Base-by-base conservation (phyloP, 352 stramenopile species). In the Hyaloperonospora arabidopsidis region DNA sequence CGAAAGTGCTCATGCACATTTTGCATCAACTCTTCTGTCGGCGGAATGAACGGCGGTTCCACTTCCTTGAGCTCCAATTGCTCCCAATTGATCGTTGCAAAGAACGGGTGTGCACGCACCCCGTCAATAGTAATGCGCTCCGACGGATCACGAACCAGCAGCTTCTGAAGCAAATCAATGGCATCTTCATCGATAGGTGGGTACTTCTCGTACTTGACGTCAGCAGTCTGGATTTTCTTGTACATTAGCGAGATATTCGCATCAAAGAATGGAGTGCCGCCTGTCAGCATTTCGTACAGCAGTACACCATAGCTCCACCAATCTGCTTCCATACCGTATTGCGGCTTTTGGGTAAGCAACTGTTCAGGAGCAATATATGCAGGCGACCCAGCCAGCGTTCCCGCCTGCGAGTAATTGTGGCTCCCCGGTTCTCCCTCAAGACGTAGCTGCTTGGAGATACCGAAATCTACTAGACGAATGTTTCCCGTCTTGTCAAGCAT, bases 251-350 rank as follows among this genome's bases (percentile, higher is more conserved):
- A 89, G 15, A 90, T 83, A 52, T 93, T 89, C 6, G 70, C 55
- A 61, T 93, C 79, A 44, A 92, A 77, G 63, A 96, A 97, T 47
- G 89, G 89, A 52, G 87, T 95, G 43, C 63, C 72, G 14, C 88
- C 89, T 6, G 81, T 92, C 21, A 96, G 64, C 74, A 96, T 89
- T 62, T 96, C 87, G 49, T 93, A 96, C 17, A 96, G 45, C 15
- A 96, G 56, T 15, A 96, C 82, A 41, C 87, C 87, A 45, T 95
- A 90, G 52, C 84, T 94, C 87, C 87, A 96, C 87, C 87, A 96
- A 62, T 96, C 87, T 17, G 86, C 86, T 32, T 79, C 78, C 73
- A 88, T 89, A 34, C 81, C 82, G 61, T 95, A 94, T 61, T 87
- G 73, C 19, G 84, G 81, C 63, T 89, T 89, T 56, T 92, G 81